A percentile compares a stretch with the other conserved stretches of the same genome.
phyloP scores from a whole-genome alignment of 176 grass and related monocot genomes.

The Miscanthus lutarioriparius region DNA sequence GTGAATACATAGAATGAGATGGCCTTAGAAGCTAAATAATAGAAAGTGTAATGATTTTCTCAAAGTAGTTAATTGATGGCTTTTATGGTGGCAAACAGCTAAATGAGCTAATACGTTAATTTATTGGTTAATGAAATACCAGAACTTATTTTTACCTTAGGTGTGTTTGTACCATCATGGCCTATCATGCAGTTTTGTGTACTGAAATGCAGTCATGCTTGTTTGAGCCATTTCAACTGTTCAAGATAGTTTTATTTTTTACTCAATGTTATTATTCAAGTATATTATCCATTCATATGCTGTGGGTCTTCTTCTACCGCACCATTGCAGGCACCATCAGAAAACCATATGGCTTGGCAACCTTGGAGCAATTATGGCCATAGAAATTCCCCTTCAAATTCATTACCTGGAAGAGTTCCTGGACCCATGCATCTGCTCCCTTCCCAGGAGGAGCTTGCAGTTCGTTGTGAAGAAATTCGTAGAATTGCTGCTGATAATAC shows the following conservation, averaged over 20 bases:
- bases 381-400: constrained; percentile 20
- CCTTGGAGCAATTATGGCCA: constrained; percentile 17
- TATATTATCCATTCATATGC: not conserved
- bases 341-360: constrained; percentile 12
- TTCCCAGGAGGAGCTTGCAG: constrained; percentile 36
- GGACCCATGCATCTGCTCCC: constrained; percentile 13
- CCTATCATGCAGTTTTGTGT: not conserved
- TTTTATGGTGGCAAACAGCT: not conserved
- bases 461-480: constrained; percentile 33
- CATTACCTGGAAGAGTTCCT: not conserved
- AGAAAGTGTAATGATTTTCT: not conserved
- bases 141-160: not conserved
- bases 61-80: not conserved
- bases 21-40: not conserved
- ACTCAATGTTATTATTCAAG: not conserved
- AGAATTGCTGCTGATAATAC: constrained; percentile 42
- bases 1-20: not conserved
- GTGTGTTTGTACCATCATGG: not conserved
- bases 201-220: not conserved
- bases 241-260: not conserved
- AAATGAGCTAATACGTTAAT: not conserved
- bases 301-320: not conserved
- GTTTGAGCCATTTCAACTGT: not conserved
- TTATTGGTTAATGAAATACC: not conserved
- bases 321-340: constrained; percentile 16